A percentile compares a stretch with the other conserved stretches of the same genome.
Conservation (phyloP, 2,329 filamentous ascomycete genomes). For the Coniochaeta sp. region DNA sequence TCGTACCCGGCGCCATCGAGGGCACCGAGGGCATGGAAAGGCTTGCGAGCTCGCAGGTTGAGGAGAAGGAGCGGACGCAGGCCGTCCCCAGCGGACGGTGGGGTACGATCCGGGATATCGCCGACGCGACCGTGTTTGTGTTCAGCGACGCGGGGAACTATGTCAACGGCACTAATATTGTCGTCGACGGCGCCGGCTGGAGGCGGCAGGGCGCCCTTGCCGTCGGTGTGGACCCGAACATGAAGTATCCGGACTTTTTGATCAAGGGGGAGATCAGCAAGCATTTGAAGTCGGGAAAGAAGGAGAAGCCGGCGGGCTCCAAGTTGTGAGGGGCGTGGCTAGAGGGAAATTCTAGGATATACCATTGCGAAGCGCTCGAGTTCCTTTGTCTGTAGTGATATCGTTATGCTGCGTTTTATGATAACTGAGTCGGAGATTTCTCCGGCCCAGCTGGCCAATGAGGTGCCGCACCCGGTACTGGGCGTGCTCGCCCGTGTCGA, state of each 20-base stretch:
- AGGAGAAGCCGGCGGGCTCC: constrained; percentile 5
- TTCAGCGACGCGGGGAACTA: constrained; percentile 83
- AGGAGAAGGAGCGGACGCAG: constrained; percentile 26
- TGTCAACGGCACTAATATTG: constrained; percentile 74
- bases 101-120: constrained; percentile 79
- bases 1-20: constrained; percentile 79
- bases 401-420: too few species aligned
- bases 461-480: too few species aligned
- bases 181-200: constrained; percentile 62
- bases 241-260: constrained; percentile 48
- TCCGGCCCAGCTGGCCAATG: background rate
- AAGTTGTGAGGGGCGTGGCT: background rate
- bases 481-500: background rate
- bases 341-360: background rate
- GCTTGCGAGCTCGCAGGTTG: constrained; percentile 35
- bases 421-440: background rate
- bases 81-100: constrained; percentile 67
- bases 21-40: constrained; percentile 77
- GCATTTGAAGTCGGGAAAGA: constrained; percentile 32
- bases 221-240: constrained; percentile 38
- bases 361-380: too few species aligned
- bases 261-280: constrained; percentile 30
- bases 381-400: too few species aligned
- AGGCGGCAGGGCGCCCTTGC: constrained; percentile 38
- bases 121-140: constrained; percentile 84